Evolutionary conservation across 495 filamentous ascomycete species (phyloP).

Genomic region (Hypomontagnella submonticulosa): DNA sequence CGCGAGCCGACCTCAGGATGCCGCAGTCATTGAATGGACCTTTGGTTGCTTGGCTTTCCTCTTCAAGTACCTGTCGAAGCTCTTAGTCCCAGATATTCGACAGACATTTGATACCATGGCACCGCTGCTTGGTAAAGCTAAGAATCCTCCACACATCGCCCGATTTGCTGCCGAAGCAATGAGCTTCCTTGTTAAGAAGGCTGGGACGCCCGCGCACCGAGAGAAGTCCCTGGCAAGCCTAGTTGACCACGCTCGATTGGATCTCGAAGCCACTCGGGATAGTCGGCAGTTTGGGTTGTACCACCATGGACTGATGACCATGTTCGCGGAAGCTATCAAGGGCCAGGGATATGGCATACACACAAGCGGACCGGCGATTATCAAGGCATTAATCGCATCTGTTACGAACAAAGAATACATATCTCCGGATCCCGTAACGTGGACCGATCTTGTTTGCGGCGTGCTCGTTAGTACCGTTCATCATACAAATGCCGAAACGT

Average conservation of each 20-base stretch:
- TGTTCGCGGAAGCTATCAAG: conserved; percentile 89
- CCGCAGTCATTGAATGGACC: conserved; percentile 94
- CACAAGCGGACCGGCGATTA: conserved; percentile 78
- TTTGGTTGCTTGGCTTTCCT: conserved; percentile 94
- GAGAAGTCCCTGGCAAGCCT: conserved; percentile 77
- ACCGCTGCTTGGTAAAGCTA: conserved; percentile 84
- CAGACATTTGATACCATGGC: conserved; percentile 85
- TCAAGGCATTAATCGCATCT: conserved; percentile 68
- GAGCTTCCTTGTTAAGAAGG: conserved; percentile 92
- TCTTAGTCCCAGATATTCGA: conserved; percentile 84
- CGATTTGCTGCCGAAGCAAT: conserved; percentile 94
- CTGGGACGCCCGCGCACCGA: conserved; percentile 76
- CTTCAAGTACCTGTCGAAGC: conserved; percentile 92
- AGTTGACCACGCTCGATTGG: conserved; percentile 72
- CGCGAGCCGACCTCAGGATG: conserved; percentile 60
- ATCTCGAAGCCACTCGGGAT: conserved; percentile 66
- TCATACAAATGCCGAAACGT: conserved; percentile 77
- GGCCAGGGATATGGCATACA: conserved; percentile 82
- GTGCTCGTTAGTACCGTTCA: conserved; percentile 83
- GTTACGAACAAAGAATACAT: conserved; percentile 62
- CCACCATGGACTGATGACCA: conserved; percentile 86
- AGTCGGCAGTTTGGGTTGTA: conserved; percentile 69
- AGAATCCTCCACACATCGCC: conserved; percentile 83
- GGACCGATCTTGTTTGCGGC: conserved; percentile 75
- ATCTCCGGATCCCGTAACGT: conserved; percentile 55